These are phyloP conservation scores for Trichosporon sp. DNA, from an alignment of 1,284 basidiomycete genomes.

Conservation along the genomic window DNA sequence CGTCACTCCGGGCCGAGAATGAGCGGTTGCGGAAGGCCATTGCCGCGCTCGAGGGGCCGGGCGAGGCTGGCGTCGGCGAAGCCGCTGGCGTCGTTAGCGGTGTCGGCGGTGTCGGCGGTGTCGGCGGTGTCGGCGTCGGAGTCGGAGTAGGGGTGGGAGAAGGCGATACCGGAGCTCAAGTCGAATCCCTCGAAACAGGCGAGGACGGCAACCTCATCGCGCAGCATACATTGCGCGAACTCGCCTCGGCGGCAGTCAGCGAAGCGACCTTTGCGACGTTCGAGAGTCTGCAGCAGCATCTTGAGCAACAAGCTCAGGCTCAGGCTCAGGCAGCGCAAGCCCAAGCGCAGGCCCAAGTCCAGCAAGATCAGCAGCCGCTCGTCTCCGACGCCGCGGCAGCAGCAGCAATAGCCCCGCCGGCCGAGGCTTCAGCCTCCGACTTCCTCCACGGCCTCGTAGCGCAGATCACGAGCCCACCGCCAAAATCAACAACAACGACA, in stretches of 20 bases:
- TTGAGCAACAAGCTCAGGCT: constrained; percentile 9
- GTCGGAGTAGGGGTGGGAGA: too few species aligned
- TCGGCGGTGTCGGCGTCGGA: too few species aligned
- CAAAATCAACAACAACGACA: neutral
- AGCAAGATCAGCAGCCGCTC: neutral
- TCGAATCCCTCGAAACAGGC: neutral
- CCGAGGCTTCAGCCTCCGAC: constrained; percentile 7
- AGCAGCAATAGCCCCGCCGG: neutral
- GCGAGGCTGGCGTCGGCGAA: neutral
- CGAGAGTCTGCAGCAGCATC: constrained; percentile 16
- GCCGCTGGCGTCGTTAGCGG: too few species aligned
- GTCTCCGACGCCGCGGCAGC: neutral
- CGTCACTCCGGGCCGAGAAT: constrained; percentile 13
- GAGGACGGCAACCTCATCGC: constrained; percentile 6
- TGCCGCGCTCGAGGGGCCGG: constrained; percentile 6
- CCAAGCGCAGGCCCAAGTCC: neutral
- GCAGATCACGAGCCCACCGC: constrained; percentile 4
- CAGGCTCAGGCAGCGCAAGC: neutral
- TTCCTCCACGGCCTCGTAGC: constrained; percentile 18
- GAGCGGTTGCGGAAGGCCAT: constrained; percentile 15
- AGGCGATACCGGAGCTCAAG: too few species aligned
- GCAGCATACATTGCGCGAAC: constrained; percentile 19
- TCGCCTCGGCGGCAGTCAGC: constrained; percentile 18
- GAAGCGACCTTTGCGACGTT: constrained; percentile 7
- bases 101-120: too few species aligned